Evolutionary conservation across 108 stramenopile genomes (phyloP).

Genomic region (Stephanodiscus triporus): DNA sequence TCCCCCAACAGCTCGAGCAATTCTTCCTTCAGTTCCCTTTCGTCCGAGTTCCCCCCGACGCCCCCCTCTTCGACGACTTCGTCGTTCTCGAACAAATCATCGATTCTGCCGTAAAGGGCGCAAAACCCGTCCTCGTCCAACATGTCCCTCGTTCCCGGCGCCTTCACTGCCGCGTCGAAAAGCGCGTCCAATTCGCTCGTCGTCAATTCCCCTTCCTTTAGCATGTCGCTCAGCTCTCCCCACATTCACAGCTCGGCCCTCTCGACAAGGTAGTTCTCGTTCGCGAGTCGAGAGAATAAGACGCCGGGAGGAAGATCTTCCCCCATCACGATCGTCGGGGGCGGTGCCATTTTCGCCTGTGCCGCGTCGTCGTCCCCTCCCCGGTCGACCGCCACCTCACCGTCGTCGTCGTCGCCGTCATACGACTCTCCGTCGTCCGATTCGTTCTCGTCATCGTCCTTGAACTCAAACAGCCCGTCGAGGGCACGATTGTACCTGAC

Average conservation of each 20-base stretch:
- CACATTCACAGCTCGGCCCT: conserved; percentile 64
- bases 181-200: conserved; percentile 64
- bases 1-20: conserved; percentile 52
- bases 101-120: conserved; percentile 66
- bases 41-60: neutral
- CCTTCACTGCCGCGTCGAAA: conserved; percentile 48
- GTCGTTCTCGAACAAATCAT: conserved; percentile 78
- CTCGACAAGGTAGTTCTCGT: conserved; percentile 62
- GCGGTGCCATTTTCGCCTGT: neutral
- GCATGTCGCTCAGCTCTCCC: conserved; percentile 77
- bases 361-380: neutral
- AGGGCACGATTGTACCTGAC: conserved; percentile 69
- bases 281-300: conserved; percentile 70
- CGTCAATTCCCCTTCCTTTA: conserved; percentile 65
- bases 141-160: conserved; percentile 52
- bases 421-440: conserved; percentile 57
- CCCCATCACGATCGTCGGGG: conserved; percentile 55
- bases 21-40: conserved; percentile 45
- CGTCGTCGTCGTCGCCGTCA: conserved; percentile 21
- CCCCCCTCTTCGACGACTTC: conserved; percentile 47
- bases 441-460: conserved; percentile 65
- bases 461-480: conserved; percentile 80
- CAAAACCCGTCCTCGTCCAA: conserved; percentile 64
- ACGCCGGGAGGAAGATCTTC: conserved; percentile 63
- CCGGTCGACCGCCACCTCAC: neutral